A percentile compares a stretch with the other conserved stretches of the same genome.
These are phyloP conservation scores for Hyaloscypha bicolor DNA, from an alignment of 495 filamentous ascomycete species.

Conservation along the genomic window DNA sequence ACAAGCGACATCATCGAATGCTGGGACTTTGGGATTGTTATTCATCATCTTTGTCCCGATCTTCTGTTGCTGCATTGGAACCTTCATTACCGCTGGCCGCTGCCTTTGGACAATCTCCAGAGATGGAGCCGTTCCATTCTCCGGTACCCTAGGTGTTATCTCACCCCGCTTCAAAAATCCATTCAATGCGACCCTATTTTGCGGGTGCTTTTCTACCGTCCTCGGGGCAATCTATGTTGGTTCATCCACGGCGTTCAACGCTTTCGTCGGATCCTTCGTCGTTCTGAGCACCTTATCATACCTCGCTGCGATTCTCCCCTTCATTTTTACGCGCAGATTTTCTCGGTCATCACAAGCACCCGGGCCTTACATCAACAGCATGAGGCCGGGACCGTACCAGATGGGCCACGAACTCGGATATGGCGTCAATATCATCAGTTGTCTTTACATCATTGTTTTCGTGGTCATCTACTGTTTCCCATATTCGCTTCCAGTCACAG, in stretches of 20 bases:
- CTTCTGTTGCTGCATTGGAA: constrained; percentile 60
- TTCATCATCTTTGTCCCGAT: constrained; percentile 70
- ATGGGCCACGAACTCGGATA: constrained; percentile 57
- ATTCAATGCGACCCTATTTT: constrained; percentile 59
- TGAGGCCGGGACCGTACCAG: constrained; percentile 58
- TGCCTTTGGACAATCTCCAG: constrained; percentile 75
- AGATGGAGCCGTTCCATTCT: constrained; percentile 55
- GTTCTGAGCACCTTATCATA: constrained; percentile 67
- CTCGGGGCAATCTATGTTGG: constrained; percentile 69
- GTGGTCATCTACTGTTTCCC: constrained; percentile 70
- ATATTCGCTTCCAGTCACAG: constrained; percentile 49
- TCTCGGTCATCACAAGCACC: constrained; percentile 3
- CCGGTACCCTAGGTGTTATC: constrained; percentile 41
- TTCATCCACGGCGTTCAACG: constrained; percentile 64
- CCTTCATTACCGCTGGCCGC: constrained; percentile 24
- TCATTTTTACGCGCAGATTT: constrained; percentile 57
- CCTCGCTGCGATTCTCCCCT: constrained; percentile 65
- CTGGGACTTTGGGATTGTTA: constrained; percentile 65
- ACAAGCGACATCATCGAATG: constrained; percentile 68
- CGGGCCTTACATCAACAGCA: constrained; percentile 20
- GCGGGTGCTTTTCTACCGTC: constrained; percentile 54
- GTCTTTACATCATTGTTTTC: constrained; percentile 63
- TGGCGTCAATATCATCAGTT: constrained; percentile 53
- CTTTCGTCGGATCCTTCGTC: constrained; percentile 66
- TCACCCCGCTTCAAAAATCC: constrained; percentile 51